A percentile compares a stretch with the other conserved stretches of the same genome.
phyloP scores from a whole-genome alignment of 1,284 basidiomycete species.

The Austroboletus niveus region DNA sequence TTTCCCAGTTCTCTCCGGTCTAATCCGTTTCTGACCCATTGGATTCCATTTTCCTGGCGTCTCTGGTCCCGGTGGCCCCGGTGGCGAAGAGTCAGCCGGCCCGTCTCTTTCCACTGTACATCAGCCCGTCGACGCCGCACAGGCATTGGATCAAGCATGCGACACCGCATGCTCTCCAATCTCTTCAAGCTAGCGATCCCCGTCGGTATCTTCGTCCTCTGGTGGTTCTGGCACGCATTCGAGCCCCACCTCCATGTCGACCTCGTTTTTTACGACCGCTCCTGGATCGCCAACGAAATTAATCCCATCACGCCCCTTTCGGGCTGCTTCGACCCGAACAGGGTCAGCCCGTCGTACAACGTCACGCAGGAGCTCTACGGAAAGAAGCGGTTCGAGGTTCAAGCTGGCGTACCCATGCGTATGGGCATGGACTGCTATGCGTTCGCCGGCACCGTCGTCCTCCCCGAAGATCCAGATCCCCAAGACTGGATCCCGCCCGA shows the following conservation, averaged over 20 bases:
- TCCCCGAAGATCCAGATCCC: constrained; percentile 12
- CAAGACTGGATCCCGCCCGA: constrained; percentile 35
- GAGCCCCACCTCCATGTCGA: constrained; percentile 86
- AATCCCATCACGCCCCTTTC: constrained; percentile 57
- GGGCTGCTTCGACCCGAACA: constrained; percentile 69
- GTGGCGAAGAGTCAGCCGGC: neutral
- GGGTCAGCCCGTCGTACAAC: constrained; percentile 69
- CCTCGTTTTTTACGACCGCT: constrained; percentile 69
- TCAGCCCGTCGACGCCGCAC: neutral
- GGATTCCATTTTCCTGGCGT: neutral
- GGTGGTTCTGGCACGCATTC: constrained; percentile 42
- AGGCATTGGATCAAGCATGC: neutral
- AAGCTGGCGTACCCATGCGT: constrained; percentile 73
- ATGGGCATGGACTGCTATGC: constrained; percentile 87
- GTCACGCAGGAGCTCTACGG: constrained; percentile 59
- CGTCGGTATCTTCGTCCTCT: constrained; percentile 32
- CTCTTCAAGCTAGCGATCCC: constrained; percentile 30
- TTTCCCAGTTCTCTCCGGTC: neutral
- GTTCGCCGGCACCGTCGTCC: constrained; percentile 73
- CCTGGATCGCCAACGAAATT: constrained; percentile 74
- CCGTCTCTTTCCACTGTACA: neutral
- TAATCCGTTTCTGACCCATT: neutral
- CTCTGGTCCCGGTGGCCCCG: neutral
- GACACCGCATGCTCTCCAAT: constrained; percentile 21
- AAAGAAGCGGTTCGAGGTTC: constrained; percentile 63